These are phyloP conservation scores for Poa annua DNA, from an alignment of 176 grass and related monocot genomes.

Conservation along the genomic window DNA sequence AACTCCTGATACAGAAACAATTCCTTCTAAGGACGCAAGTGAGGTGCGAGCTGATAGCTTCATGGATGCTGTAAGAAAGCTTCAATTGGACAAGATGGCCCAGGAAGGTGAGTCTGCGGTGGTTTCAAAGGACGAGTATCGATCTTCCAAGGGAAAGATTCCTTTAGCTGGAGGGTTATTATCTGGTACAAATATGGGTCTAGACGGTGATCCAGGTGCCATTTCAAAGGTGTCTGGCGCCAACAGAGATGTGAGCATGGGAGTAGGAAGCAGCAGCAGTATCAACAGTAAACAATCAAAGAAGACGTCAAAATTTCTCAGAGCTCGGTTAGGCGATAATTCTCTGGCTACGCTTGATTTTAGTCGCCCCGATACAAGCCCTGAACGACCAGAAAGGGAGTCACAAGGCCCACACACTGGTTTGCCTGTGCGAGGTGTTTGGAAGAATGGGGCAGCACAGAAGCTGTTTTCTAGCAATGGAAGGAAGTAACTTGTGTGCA, in stretches of 20 bases:
- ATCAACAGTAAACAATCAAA: conserved; percentile 52
- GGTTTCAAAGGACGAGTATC: conserved; percentile 83
- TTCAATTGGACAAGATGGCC: conserved; percentile 54
- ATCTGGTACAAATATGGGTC: conserved; percentile 23
- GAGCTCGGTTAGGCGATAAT: conserved; percentile 66
- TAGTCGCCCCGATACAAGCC: conserved; percentile 35
- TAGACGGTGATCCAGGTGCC: conserved; percentile 26
- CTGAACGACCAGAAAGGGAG: conserved; percentile 44
- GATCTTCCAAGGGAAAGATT: conserved; percentile 60
- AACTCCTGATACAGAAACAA: conserved; percentile 45
- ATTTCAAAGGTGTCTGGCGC: conserved; percentile 28
- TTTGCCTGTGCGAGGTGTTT: conserved; percentile 65
- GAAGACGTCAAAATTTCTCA: conserved; percentile 72
- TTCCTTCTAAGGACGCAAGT: conserved; percentile 49
- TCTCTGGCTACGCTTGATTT: conserved; percentile 58
- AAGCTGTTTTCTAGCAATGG: conserved; percentile 61
- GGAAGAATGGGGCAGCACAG: conserved; percentile 78
- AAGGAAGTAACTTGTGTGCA: conserved; percentile 43
- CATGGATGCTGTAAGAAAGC: conserved; percentile 60
- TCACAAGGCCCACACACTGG: conserved; percentile 30
- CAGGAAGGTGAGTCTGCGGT: conserved; percentile 67
- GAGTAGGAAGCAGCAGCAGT: conserved; percentile 12
- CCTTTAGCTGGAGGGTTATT: conserved; percentile 33
- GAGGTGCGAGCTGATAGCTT: conserved; percentile 54
- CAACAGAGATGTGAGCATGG: conserved; percentile 18